Percentiles rank a stretch among this genome's conserved stretches.
phyloP scores from a whole-genome alignment of 2,329 filamentous ascomycete species.

The Scleromitrula shiraiana region DNA sequence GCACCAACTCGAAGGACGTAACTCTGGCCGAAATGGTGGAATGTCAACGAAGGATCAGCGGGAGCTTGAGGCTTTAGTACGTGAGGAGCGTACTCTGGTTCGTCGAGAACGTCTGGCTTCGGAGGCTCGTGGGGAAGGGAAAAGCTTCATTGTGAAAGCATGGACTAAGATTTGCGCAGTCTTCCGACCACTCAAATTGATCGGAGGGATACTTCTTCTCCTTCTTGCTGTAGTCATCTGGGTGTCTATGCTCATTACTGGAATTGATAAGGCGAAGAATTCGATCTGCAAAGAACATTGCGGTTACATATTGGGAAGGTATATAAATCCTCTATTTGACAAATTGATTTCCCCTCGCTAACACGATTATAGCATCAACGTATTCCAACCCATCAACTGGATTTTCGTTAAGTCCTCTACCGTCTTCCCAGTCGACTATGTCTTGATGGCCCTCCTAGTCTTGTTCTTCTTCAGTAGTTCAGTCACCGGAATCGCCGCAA shows the following conservation, averaged over 20 bases:
- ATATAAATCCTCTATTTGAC: not conserved
- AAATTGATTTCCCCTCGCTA: not conserved
- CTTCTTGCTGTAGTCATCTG: conserved; percentile 69
- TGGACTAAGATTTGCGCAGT: conserved; percentile 79
- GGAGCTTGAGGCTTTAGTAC: conserved; percentile 76
- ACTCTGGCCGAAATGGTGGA: conserved; percentile 63
- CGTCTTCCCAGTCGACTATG: conserved; percentile 86
- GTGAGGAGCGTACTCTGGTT: conserved; percentile 87
- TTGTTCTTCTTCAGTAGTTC: conserved; percentile 85
- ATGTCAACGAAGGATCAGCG: conserved; percentile 79
- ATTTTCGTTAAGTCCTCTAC: conserved; percentile 72
- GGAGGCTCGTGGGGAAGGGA: conserved; percentile 72
- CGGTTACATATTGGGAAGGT: conserved; percentile 75
- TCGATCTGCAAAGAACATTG: conserved; percentile 85
- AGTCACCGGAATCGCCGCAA: conserved; percentile 73
- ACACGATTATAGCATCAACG: conserved; percentile 53
- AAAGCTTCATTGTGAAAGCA: conserved; percentile 59
- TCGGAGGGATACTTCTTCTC: conserved; percentile 74
- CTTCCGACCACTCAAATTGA: conserved; percentile 79
- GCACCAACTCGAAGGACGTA: conserved; percentile 81
- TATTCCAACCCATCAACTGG: conserved; percentile 95
- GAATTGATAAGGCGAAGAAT: conserved; percentile 93
- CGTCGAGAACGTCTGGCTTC: conserved; percentile 81
- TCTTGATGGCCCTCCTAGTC: conserved; percentile 77
- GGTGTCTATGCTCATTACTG: conserved; percentile 89